Evolutionary conservation across 495 filamentous ascomycete genomes (phyloP), one percentile per base, ranked within the genome.

Genomic region (Penicillium parvum): DNA sequence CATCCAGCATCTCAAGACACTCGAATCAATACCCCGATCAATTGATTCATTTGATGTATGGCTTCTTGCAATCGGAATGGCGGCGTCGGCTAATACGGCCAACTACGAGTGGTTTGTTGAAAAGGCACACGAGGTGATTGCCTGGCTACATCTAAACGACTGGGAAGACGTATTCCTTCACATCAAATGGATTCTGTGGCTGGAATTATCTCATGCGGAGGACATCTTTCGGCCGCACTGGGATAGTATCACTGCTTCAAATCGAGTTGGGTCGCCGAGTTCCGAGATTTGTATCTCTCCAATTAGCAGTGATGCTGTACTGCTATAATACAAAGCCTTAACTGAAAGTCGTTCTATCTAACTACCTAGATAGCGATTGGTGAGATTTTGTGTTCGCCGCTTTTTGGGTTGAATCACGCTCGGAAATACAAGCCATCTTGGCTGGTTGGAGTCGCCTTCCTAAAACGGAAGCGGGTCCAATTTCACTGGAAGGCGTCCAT

Each of bases 61-160:
- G 74, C 22, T 70, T 28, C 12, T 65, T 17, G 39, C 65, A 0
- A 47, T 74, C 16, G 72, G 68, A 3, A 47, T 72, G 54, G 59
- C 64, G 4, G 59, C 71, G 5, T 60, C 70, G 0, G 32, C 38
- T 15, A 60, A 57, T 1, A 65, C 66, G 2, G 2, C 39, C 2
- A 32, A 63, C 29, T 51, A 66, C 19, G 21, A 32, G 0, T 69
- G 57, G 63, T 72, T 73, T 15, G 12, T 45, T 12, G 23, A 48
- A 15, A 52, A 20, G 41, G 49, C 61, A 7, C 35, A 35, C 17
- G 22, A 9, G 0, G 21, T 51, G 1, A 45, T 52, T 8, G 32
- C 6, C 17, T 21, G 32, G 10, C 43, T 72, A 10, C 32, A 47
- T 2, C 23, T 72, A 7, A 8, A 18, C 0, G 29, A 17, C 9